phyloP scores from a whole-genome alignment of 2,329 filamentous ascomycete species.

The Bimuria novae-zelandiae region DNA sequence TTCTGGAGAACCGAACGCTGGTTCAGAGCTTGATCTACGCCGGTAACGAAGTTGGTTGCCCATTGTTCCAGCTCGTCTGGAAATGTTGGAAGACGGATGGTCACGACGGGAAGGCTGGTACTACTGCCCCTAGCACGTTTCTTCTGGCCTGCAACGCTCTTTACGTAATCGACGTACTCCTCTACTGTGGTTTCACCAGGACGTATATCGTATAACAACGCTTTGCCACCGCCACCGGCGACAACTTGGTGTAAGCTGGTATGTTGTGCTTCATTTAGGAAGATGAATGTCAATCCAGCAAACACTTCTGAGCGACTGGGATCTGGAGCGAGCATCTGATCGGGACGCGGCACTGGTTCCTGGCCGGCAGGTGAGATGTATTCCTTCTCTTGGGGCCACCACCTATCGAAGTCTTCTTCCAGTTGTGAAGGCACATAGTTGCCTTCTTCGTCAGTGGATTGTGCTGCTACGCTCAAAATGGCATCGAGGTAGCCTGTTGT shows the following conservation, averaged over 20 bases:
- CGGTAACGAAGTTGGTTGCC: constrained; percentile 70
- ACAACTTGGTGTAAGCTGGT: constrained; percentile 76
- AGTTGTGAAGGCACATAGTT: constrained; percentile 62
- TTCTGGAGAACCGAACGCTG: constrained; percentile 86
- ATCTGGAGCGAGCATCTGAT: constrained; percentile 74
- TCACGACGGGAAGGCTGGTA: constrained; percentile 72
- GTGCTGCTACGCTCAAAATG: constrained; percentile 64
- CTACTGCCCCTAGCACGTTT: constrained; percentile 66
- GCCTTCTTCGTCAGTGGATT: constrained; percentile 41
- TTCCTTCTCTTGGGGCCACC: constrained; percentile 76
- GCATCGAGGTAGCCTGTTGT: constrained; percentile 73
- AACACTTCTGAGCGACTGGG: constrained; percentile 71
- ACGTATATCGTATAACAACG: constrained; percentile 66
- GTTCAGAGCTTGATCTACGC: constrained; percentile 72
- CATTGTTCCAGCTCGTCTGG: constrained; percentile 60
- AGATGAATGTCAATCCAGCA: constrained; percentile 85
- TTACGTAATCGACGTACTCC: constrained; percentile 79
- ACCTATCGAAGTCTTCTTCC: constrained; percentile 76
- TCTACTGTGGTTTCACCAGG: constrained; percentile 69
- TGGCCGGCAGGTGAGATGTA: constrained; percentile 75
- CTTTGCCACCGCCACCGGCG: constrained; percentile 81
- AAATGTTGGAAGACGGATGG: constrained; percentile 69
- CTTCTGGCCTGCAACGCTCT: constrained; percentile 74
- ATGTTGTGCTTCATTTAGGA: constrained; percentile 76
- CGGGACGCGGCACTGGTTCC: constrained; percentile 72